Evolutionary conservation across 805 yeast genomes (phyloP), one percentile per base, ranked within the genome.

Genomic region (Kregervanrija pseudodelftensis): DNA sequence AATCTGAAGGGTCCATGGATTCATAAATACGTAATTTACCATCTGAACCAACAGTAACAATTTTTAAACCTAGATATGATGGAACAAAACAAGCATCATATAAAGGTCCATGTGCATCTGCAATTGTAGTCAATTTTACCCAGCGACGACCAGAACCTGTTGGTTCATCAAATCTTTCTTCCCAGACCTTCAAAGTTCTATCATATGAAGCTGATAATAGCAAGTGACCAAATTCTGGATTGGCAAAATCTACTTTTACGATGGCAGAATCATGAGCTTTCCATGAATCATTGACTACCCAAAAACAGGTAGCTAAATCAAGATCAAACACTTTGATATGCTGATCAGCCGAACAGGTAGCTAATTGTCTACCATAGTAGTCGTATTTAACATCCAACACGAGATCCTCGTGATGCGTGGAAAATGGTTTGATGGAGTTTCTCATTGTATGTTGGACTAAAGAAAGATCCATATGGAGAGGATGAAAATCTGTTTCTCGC

Each of bases 261-360:
- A 93, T 77, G 46, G 89, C 77, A 8, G 95, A 80, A 55, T 93
- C 96, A 60, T 93, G 99, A 0, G 98, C 98, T 53, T 85, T 85
- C 95, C 96, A 93, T 40, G 85, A 80, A 63, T 91, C 97, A 56
- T 82, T 81, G 45, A 86, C 65, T 14, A 77, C 76, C 98, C 98
- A 93, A 14, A 79, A 73, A n/a, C 75, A 77, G 1, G 82, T 73
- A 28, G 73, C 66, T 12, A 79, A 64, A 53, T 82, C 85, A 32
- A 84, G 68, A 59, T 86, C 91, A 61, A 89, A 93, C 31, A 93
- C 90, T 57, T 88, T 87, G 49, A 93, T 76, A 57, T 87, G 95
- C 57, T 90, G 96, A 65, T 93, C 99, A 0, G 95, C 86, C 4
- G 96, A 87, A 48, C 95, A 90, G 0, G 97, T 91, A 2, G 98